A percentile compares a stretch with the other conserved stretches of the same genome.
These are phyloP conservation scores for Blastobotrys proliferans DNA, from an alignment of 1,139 yeast genomes.

Conservation along the genomic window DNA sequence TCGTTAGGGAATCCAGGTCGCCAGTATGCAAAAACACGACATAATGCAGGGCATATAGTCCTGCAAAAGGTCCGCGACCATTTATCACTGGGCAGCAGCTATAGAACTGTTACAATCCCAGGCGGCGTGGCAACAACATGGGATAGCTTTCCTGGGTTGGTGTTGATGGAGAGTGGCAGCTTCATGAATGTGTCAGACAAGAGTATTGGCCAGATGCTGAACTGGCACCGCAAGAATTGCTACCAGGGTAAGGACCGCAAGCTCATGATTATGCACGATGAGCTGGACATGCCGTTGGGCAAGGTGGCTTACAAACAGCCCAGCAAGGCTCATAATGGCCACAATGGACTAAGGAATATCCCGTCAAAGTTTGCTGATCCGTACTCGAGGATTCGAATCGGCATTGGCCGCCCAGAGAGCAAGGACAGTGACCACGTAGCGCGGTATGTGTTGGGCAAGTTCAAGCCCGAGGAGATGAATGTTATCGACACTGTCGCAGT, in stretches of 20 bases:
- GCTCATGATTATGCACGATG: conserved; percentile 70
- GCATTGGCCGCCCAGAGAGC: conserved; percentile 62
- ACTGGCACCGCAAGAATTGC: conserved; percentile 30
- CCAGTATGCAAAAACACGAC: conserved; percentile 58
- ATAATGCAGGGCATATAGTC: conserved; percentile 68
- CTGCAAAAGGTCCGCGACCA: conserved; percentile 26
- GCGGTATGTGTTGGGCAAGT: conserved; percentile 56
- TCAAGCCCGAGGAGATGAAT: conserved; percentile 29
- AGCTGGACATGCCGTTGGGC: conserved; percentile 62
- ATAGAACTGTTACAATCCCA: conserved; percentile 6
- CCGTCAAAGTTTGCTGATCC: conserved; percentile 36
- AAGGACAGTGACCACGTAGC: conserved; percentile 47
- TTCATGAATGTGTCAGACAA: conserved; percentile 70
- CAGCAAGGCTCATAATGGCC: conserved; percentile 65
- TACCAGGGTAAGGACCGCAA: conserved; percentile 23
- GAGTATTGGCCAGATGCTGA: conserved; percentile 40
- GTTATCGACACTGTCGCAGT: not conserved
- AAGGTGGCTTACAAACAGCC: conserved; percentile 54
- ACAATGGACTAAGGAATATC: conserved; percentile 69
- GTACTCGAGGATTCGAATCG: conserved; percentile 61
- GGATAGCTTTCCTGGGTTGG: conserved; percentile 30
- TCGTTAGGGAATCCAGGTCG: conserved; percentile 82
- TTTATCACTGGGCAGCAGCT: conserved; percentile 18
- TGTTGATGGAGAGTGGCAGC: conserved; percentile 38
- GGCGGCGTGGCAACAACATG: conserved; percentile 23